phyloP scores from a whole-genome alignment of 2,329 filamentous ascomycete genomes.

The Trichoderma koningiopsis region DNA sequence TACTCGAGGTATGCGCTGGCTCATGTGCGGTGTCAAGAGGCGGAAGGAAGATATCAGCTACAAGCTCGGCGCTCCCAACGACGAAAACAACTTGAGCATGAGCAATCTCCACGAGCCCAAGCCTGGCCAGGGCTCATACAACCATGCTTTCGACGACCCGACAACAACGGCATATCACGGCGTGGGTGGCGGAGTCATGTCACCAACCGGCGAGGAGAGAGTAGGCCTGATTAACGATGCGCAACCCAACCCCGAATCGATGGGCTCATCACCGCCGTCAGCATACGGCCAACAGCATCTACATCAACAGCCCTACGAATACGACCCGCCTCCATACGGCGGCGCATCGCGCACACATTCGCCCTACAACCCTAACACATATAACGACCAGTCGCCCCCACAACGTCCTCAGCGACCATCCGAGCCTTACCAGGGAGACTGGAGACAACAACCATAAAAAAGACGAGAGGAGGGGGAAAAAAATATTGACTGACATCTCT shows the following conservation, averaged over 20 bases:
- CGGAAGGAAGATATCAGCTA: slow-evolving; percentile 59
- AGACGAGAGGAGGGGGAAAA: neutral
- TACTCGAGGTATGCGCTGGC: slow-evolving; percentile 76
- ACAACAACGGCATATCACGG: slow-evolving; percentile 28
- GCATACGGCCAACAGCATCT: slow-evolving; percentile 6
- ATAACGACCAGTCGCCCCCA: slow-evolving; percentile 14
- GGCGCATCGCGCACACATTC: neutral
- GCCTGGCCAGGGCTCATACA: slow-evolving; percentile 19
- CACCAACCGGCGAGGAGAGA: slow-evolving; percentile 41
- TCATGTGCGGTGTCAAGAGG: slow-evolving; percentile 71
- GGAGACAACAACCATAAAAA: slow-evolving; percentile 3
- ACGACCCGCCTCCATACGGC: slow-evolving; percentile 14
- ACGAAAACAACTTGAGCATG: slow-evolving; percentile 40
- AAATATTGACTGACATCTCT: neutral
- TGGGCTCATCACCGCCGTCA: slow-evolving; percentile 21
- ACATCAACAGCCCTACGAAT: slow-evolving; percentile 3
- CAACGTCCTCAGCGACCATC: slow-evolving; percentile 5
- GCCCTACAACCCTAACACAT: neutral
- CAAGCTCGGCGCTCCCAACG: slow-evolving; percentile 38
- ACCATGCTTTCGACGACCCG: slow-evolving; percentile 17
- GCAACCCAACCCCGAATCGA: slow-evolving; percentile 35
- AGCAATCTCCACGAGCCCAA: slow-evolving; percentile 42
- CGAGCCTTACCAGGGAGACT: slow-evolving; percentile 4
- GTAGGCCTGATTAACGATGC: slow-evolving; percentile 47
- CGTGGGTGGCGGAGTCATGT: slow-evolving; percentile 25